Percentiles rank a stretch among this genome's conserved stretches.
These are phyloP conservation scores for Phaeophleospora eucalypticola DNA, from an alignment of 2,329 filamentous ascomycete species.

Conservation along the genomic window DNA sequence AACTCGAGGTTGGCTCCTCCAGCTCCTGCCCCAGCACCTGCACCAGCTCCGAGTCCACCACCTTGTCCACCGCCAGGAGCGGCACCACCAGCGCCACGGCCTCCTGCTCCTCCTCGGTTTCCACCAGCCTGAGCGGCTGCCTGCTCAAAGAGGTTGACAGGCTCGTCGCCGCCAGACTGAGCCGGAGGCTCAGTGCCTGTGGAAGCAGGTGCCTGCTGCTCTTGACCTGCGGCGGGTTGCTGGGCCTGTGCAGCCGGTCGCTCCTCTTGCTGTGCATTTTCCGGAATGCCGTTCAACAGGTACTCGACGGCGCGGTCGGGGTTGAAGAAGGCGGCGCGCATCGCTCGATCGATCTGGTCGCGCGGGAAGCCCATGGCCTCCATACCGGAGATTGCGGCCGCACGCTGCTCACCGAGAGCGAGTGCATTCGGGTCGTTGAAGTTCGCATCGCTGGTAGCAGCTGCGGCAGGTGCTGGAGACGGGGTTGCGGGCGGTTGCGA, in stretches of 20 bases:
- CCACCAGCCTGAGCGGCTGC: conserved; percentile 34
- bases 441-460: conserved; percentile 35
- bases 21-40: conserved; percentile 40
- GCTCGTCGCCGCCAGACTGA: conserved; percentile 64
- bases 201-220: conserved; percentile 37
- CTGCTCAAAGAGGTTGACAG: conserved; percentile 87
- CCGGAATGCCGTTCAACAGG: conserved; percentile 86
- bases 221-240: conserved; percentile 18
- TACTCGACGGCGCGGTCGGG: conserved; percentile 97
- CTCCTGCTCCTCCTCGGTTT: conserved; percentile 27
- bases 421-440: conserved; percentile 76
- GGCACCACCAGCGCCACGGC: conserved; percentile 40
- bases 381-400: conserved; percentile 84
- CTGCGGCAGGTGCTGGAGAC: conserved; percentile 45
- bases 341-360: conserved; percentile 82
- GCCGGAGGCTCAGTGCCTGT: conserved; percentile 68
- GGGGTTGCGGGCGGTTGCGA: conserved; percentile 50
- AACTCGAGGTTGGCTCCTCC: conserved; percentile 75
- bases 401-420: conserved; percentile 76
- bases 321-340: conserved; percentile 96
- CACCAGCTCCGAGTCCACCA: conserved; percentile 33
- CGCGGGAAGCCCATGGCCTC: conserved; percentile 95
- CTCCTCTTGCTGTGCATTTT: conserved; percentile 71
- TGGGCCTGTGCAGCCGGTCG: conserved; percentile 44
- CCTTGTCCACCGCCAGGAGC: conserved; percentile 37